phyloP scores from a whole-genome alignment of 2,329 filamentous ascomycete genomes.

The Colletotrichum australisinense region DNA sequence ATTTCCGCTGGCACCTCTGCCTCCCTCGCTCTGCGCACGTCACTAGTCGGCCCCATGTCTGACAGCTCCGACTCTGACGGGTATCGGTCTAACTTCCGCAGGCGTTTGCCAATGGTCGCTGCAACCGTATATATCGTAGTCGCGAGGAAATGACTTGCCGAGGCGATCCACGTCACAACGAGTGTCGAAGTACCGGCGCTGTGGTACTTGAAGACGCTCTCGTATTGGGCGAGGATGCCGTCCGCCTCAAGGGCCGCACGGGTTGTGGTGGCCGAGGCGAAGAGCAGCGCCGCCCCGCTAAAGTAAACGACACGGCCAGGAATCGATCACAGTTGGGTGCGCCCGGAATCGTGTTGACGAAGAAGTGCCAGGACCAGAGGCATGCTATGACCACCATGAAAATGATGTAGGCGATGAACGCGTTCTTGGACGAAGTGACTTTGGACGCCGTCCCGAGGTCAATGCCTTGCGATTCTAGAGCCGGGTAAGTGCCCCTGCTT shows the following conservation, averaged over 20 bases:
- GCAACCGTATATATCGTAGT: background rate
- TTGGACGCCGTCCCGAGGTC: background rate
- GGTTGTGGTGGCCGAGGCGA: constrained; percentile 5
- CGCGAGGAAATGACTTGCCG: constrained; percentile 5
- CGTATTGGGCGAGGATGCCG: background rate
- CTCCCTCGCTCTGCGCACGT: background rate
- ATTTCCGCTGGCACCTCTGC: background rate
- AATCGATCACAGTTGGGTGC: background rate
- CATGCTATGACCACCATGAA: constrained; percentile 1
- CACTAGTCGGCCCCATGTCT: background rate
- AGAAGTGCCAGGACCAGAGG: constrained; percentile 11
- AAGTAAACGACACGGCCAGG: background rate
- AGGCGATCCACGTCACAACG: constrained; percentile 20
- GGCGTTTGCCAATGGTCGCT: constrained; percentile 1
- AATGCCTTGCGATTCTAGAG: background rate
- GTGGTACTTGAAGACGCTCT: constrained; percentile 16
- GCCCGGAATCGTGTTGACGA: background rate
- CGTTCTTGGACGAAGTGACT: background rate
- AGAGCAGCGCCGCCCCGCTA: constrained; percentile 14
- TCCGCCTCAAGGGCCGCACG: constrained; percentile 2
- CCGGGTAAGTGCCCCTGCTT: background rate
- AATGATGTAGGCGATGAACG: constrained; percentile 11
- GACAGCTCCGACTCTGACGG: constrained; percentile 7
- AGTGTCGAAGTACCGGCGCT: background rate
- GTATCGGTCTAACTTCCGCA: constrained; percentile 14